These are phyloP conservation scores for Halophytophthora batemanensis DNA, from an alignment of 352 stramenopile species.

Conservation along the genomic window DNA sequence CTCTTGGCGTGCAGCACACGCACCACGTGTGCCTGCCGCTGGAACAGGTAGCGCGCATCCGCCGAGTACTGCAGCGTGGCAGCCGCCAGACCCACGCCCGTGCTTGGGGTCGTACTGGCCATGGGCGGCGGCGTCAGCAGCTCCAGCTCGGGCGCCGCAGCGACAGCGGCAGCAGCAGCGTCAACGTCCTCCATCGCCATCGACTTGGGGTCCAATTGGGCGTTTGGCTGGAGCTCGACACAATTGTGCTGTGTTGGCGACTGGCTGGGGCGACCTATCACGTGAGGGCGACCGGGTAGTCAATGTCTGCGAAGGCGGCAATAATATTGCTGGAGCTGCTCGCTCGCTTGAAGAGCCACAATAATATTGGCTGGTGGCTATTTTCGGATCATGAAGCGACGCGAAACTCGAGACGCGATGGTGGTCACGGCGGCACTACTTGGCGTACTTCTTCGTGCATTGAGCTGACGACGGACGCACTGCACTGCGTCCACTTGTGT, in stretches of 20 bases:
- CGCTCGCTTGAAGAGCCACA: too few species aligned
- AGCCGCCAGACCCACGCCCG: conserved; percentile 5
- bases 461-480: too few species aligned
- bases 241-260: too few species aligned
- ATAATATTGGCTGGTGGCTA: too few species aligned
- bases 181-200: too few species aligned
- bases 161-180: neutral
- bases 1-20: conserved; percentile 70
- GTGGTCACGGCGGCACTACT: neutral
- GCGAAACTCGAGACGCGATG: conserved; percentile 6
- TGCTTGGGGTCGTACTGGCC: neutral
- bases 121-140: conserved; percentile 28
- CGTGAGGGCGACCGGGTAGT: too few species aligned
- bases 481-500: too few species aligned
- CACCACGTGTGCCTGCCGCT: conserved; percentile 70
- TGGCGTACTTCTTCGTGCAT: neutral
- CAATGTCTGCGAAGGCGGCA: too few species aligned
- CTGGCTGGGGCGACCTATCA: too few species aligned
- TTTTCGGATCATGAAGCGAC: conserved; percentile 9
- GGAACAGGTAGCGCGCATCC: conserved; percentile 76
- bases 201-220: too few species aligned
- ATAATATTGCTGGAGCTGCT: too few species aligned
- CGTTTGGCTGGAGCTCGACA: too few species aligned
- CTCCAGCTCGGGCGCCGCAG: conserved; percentile 17
- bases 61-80: conserved; percentile 54